A percentile compares a stretch with the other conserved stretches of the same genome.
These are phyloP conservation scores for Candida pseudofarinosa DNA, from an alignment of 805 yeast genomes.

Conservation along the genomic window DNA sequence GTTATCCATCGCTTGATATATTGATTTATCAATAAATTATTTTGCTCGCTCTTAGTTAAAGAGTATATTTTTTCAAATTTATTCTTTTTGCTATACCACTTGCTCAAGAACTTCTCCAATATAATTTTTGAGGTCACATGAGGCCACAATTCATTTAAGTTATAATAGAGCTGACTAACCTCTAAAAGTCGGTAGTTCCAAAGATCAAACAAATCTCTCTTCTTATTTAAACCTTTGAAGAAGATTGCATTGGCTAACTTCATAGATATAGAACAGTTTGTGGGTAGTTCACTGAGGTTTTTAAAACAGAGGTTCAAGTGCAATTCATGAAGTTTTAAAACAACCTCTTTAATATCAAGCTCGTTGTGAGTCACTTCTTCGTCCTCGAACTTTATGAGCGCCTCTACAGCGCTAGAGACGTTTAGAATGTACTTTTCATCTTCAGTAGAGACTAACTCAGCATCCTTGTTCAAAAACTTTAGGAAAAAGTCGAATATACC, in stretches of 20 bases:
- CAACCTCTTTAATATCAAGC: conserved; percentile 16
- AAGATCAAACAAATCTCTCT: neutral
- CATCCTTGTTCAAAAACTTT: conserved; percentile 15
- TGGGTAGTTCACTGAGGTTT: neutral
- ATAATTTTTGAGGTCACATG: neutral
- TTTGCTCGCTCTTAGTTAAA: conserved; percentile 12
- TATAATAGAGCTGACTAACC: conserved; percentile 8
- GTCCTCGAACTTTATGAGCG: conserved; percentile 27
- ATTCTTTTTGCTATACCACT: conserved; percentile 8
- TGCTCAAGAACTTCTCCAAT: conserved; percentile 4
- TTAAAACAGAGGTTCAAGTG: conserved; percentile 13
- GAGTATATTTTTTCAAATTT: conserved; percentile 7
- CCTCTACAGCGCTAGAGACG: conserved; percentile 16
- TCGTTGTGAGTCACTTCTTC: conserved; percentile 15
- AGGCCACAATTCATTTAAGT: conserved; percentile 3
- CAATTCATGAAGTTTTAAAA: conserved; percentile 17
- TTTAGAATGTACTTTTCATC: conserved; percentile 22
- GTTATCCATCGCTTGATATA: conserved; percentile 8
- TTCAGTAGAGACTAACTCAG: conserved; percentile 11
- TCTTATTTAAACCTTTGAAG: neutral
- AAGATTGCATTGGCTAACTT: conserved; percentile 13
- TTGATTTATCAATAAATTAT: conserved; percentile 7
- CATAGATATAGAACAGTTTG: conserved; percentile 26
- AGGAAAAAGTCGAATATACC: conserved; percentile 20
- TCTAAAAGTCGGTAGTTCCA: conserved; percentile 19